These are phyloP conservation scores for Flagelloscypha sp. DNA, from an alignment of 768 basidiomycete genomes.

Conservation along the genomic window DNA sequence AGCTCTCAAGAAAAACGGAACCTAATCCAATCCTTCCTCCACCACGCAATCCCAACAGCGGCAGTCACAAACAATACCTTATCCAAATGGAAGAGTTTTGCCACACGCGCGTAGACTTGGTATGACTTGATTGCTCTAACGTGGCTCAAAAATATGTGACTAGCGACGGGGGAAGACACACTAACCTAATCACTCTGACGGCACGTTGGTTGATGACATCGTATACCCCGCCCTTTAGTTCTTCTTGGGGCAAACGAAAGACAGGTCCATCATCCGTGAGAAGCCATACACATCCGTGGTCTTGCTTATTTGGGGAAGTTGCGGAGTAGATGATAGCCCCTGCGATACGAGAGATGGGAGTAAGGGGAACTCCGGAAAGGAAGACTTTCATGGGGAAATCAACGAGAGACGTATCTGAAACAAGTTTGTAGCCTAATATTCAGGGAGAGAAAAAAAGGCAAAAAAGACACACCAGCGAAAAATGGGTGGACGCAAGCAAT, in stretches of 20 bases:
- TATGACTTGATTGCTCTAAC: no score
- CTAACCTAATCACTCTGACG: no score
- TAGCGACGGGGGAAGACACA: no score
- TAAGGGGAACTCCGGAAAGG: constrained; percentile 41
- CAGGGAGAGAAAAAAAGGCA: neutral
- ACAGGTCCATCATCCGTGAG: constrained; percentile 44
- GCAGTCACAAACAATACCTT: no score
- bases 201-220: constrained; percentile 41
- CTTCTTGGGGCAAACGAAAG: constrained; percentile 36
- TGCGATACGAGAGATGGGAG: constrained; percentile 39
- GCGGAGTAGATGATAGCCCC: constrained; percentile 46
- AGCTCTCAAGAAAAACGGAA: no score
- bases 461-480: constrained; percentile 34
- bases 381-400: constrained; percentile 28
- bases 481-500: constrained; percentile 43
- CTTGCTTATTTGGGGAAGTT: constrained; percentile 33
- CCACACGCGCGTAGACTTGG: no score
- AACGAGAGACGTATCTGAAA: constrained; percentile 41
- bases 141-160: no score
- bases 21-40: no score
- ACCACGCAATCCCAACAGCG: no score
- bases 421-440: neutral
- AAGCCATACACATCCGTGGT: constrained; percentile 39
- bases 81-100: no score
- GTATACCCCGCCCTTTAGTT: constrained; percentile 45